These are phyloP conservation scores for Paxillus ammoniavirescens DNA, from an alignment of 768 basidiomycete species.

Conservation along the genomic window DNA sequence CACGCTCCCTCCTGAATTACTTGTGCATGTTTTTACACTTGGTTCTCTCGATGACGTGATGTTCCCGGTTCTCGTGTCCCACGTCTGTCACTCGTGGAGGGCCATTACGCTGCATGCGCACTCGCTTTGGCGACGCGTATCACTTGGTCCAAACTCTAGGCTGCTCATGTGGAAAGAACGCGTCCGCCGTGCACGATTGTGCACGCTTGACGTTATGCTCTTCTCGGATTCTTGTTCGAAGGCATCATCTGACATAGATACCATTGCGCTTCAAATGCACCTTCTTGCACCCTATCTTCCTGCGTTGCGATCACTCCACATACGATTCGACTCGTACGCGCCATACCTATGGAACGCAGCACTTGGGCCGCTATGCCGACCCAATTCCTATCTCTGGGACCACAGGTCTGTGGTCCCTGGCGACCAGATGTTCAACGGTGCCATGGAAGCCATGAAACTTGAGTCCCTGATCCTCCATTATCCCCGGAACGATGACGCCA, in stretches of 20 bases:
- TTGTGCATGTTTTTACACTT: constrained; percentile 61
- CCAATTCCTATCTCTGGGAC: constrained; percentile 24
- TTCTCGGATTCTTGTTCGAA: constrained; percentile 33
- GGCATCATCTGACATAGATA: constrained; percentile 31
- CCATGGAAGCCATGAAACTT: constrained; percentile 41
- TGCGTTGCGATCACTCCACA: constrained; percentile 61
- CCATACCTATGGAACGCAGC: constrained; percentile 71
- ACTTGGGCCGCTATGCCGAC: constrained; percentile 51
- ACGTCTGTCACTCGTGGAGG: constrained; percentile 68
- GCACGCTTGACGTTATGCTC: constrained; percentile 60
- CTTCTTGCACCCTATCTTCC: constrained; percentile 45
- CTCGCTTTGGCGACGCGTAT: constrained; percentile 62
- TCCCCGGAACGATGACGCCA: constrained; percentile 66
- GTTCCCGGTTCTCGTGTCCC: constrained; percentile 63
- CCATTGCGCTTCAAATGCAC: constrained; percentile 63
- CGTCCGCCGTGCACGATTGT: constrained; percentile 56
- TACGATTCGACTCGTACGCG: constrained; percentile 52
- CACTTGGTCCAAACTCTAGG: constrained; percentile 40
- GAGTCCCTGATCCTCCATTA: constrained; percentile 59
- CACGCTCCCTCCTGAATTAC: constrained; percentile 59
- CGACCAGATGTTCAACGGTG: constrained; percentile 10
- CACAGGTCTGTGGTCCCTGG: constrained; percentile 12
- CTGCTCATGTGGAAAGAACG: constrained; percentile 62
- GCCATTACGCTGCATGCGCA: constrained; percentile 58
- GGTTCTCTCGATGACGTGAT: constrained; percentile 55